These are phyloP conservation scores for Penicillium sp. DNA, from an alignment of 2,329 filamentous ascomycete genomes.

Conservation along the genomic window DNA sequence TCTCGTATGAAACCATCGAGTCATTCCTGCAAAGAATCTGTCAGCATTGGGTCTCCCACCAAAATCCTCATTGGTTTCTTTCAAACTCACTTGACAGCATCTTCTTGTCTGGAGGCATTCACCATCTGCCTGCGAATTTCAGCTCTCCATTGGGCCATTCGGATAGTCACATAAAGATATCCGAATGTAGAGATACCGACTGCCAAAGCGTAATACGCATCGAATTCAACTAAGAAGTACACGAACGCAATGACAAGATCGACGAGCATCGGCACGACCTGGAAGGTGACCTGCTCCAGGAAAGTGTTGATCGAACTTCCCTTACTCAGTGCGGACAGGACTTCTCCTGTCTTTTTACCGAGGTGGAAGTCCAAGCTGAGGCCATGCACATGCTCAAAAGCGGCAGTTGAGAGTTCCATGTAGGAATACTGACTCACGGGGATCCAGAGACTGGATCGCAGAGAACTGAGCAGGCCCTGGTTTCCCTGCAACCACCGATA, in stretches of 20 bases:
- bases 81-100: constrained; percentile 76
- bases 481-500: constrained; percentile 83
- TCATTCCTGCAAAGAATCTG: constrained; percentile 64
- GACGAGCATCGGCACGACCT: constrained; percentile 90
- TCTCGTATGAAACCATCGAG: constrained; percentile 98
- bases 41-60: background rate
- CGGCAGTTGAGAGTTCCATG: constrained; percentile 86
- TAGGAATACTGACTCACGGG: constrained; percentile 97
- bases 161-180: constrained; percentile 94
- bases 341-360: constrained; percentile 94
- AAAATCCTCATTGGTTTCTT: background rate
- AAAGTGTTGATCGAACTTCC: constrained; percentile 96
- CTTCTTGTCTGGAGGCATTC: constrained; percentile 90
- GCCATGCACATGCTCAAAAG: constrained; percentile 95
- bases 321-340: constrained; percentile 93
- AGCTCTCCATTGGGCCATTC: constrained; percentile 90
- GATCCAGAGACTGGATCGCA: constrained; percentile 87
- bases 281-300: constrained; percentile 93
- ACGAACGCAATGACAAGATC: constrained; percentile 83
- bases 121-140: constrained; percentile 92
- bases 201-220: constrained; percentile 86
- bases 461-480: constrained; percentile 81
- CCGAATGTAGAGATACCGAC: constrained; percentile 90
- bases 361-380: constrained; percentile 96
- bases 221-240: constrained; percentile 77